Percentiles rank a stretch among this genome's conserved stretches.
phyloP scores from a whole-genome alignment of 805 yeast species.

The Yamadazyma sp. region DNA sequence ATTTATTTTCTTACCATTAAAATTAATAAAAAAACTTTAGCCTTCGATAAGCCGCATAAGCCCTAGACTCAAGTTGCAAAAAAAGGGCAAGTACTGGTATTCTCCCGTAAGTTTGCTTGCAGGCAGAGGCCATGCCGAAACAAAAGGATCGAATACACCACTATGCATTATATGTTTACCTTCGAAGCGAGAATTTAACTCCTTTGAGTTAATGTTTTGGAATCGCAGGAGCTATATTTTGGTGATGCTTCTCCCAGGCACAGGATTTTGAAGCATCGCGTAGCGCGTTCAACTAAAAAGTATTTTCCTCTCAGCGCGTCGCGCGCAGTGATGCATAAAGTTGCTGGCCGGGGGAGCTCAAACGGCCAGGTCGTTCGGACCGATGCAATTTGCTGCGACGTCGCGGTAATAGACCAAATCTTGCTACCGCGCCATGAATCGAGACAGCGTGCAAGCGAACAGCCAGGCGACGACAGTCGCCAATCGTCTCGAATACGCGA shows the following conservation, averaged over 20 bases:
- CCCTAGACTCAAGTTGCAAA: background rate
- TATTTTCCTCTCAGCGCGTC: too few species aligned
- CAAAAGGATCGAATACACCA: background rate
- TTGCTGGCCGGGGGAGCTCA: too few species aligned
- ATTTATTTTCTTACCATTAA: slow-evolving; percentile 3
- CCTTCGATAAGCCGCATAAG: background rate
- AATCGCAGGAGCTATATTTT: slow-evolving; percentile 12
- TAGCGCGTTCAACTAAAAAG: slow-evolving; percentile 7
- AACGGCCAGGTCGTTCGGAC: too few species aligned
- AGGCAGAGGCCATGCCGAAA: background rate
- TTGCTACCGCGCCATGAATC: too few species aligned
- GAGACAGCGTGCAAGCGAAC: too few species aligned
- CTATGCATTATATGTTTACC: slow-evolving; percentile 1
- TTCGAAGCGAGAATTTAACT: slow-evolving; percentile 8
- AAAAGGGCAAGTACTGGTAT: background rate
- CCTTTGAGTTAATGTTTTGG: slow-evolving; percentile 5
- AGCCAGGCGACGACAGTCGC: too few species aligned
- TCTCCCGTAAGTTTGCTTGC: background rate
- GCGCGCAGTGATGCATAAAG: too few species aligned
- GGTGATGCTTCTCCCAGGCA: slow-evolving; percentile 3
- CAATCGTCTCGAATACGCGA: too few species aligned
- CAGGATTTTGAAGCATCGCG: slow-evolving; percentile 3
- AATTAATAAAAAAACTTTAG: background rate
- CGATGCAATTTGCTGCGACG: too few species aligned
- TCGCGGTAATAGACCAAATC: too few species aligned